phyloP scores from a whole-genome alignment of 352 stramenopile genomes.

The Phytophthora ohioensis region DNA sequence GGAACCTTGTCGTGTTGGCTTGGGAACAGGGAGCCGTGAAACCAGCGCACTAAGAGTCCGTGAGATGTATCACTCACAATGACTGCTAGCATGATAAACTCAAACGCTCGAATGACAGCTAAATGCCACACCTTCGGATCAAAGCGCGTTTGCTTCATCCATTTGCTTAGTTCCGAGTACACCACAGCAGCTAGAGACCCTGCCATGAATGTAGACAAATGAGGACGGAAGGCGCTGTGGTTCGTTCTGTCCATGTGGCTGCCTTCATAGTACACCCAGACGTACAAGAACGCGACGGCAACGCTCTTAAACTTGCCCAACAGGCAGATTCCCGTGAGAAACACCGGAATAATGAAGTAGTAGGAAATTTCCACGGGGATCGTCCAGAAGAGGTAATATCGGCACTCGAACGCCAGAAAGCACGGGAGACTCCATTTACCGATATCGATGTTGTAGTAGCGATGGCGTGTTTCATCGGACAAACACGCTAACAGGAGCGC shows the following conservation, averaged over 20 bases:
- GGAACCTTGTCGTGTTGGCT: neutral
- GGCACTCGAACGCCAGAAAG: conserved; percentile 12
- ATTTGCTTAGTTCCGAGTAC: conserved; percentile 3
- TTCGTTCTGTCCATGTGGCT: neutral
- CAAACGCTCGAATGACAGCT: neutral
- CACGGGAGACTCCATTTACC: conserved; percentile 5
- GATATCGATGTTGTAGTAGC: conserved; percentile 23
- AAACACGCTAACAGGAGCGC: conserved; percentile 8
- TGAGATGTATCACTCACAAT: conserved; percentile 3
- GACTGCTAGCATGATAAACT: neutral
- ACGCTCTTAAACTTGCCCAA: conserved; percentile 11
- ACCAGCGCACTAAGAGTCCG: neutral
- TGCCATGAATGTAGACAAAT: conserved; percentile 18
- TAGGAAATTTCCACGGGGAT: conserved; percentile 52
- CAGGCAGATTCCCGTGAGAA: conserved; percentile 23
- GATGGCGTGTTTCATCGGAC: conserved; percentile 3
- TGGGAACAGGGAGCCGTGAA: conserved; percentile 3
- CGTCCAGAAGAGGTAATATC: conserved; percentile 56
- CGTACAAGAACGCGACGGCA: conserved; percentile 4
- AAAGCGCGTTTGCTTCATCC: conserved; percentile 7
- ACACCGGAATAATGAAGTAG: conserved; percentile 48
- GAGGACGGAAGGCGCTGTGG: neutral
- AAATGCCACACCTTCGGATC: conserved; percentile 5
- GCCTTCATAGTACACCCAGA: conserved; percentile 26
- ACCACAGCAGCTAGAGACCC: conserved; percentile 15